These are phyloP conservation scores for Mycena latifolia DNA, from an alignment of 768 basidiomycete species.

Conservation along the genomic window DNA sequence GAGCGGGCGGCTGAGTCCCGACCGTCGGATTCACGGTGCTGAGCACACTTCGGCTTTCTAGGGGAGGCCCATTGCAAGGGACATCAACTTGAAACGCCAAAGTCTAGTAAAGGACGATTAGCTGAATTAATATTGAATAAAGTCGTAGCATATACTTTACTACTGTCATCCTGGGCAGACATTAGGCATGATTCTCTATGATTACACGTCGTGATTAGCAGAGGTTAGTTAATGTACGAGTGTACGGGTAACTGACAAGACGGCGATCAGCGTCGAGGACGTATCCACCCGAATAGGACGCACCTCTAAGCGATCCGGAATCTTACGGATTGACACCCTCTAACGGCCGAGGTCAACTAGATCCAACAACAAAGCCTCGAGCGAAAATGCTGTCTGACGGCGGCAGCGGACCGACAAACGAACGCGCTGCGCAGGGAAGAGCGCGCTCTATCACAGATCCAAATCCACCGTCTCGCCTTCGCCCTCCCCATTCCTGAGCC, in stretches of 20 bases:
- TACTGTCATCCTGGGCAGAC: background rate
- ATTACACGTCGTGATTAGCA: background rate
- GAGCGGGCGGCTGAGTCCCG: background rate
- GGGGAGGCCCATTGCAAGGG: slow-evolving; percentile 3
- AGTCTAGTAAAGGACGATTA: background rate
- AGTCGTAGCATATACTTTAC: slow-evolving; percentile 1
- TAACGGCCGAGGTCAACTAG: background rate
- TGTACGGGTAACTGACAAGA: background rate
- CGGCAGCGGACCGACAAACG: no score
- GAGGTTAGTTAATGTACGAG: background rate
- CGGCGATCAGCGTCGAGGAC: background rate
- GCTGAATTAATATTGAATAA: background rate
- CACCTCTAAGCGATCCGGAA: background rate
- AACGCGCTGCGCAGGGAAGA: no score
- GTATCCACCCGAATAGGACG: background rate
- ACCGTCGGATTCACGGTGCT: background rate
- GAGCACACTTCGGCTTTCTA: background rate
- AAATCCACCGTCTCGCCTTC: slow-evolving; percentile 35
- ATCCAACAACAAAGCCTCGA: background rate
- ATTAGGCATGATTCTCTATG: background rate
- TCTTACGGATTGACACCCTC: background rate
- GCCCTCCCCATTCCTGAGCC: slow-evolving; percentile 30
- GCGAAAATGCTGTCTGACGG: no score
- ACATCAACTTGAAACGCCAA: slow-evolving; percentile 4
- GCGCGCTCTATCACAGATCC: slow-evolving; percentile 17